Conservation (phyloP, 805 yeast species). For the Saturnispora quitensis region DNA sequence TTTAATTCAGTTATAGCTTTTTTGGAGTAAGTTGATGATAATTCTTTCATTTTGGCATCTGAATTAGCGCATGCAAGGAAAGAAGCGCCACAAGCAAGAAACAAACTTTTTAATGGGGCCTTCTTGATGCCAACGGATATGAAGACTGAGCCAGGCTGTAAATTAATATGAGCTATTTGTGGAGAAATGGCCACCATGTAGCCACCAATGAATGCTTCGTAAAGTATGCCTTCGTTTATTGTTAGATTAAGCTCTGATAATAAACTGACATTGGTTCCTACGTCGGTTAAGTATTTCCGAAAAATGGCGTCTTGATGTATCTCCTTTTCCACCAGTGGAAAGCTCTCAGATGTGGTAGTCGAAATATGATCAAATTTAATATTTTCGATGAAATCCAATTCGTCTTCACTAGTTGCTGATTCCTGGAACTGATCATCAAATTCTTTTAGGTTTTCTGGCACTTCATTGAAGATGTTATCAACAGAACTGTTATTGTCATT, state of each 20-base stretch:
- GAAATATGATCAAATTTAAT: not conserved
- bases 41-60: slow-evolving; percentile 15
- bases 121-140: slow-evolving; percentile 29
- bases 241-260: slow-evolving; percentile 14
- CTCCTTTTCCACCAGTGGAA: slow-evolving; percentile 6
- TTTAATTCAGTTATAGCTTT: slow-evolving; percentile 15
- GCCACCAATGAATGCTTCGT: slow-evolving; percentile 31
- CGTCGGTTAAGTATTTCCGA: slow-evolving; percentile 14
- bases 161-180: slow-evolving; percentile 31
- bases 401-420: not conserved
- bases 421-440: not conserved
- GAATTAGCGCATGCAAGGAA: slow-evolving; percentile 24
- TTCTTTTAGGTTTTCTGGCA: not conserved
- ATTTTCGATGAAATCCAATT: not conserved
- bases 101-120: slow-evolving; percentile 26
- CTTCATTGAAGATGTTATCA: not conserved
- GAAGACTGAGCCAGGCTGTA: slow-evolving; percentile 34
- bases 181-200: slow-evolving; percentile 35
- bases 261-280: slow-evolving; percentile 14
- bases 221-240: slow-evolving; percentile 17
- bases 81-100: slow-evolving; percentile 35
- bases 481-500: not conserved
- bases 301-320: slow-evolving; percentile 19
- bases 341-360: not conserved
- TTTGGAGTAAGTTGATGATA: slow-evolving; percentile 19